These are phyloP conservation scores for Arachnopeziza araneosa DNA, from an alignment of 2,329 filamentous ascomycete species.

Conservation along the genomic window DNA sequence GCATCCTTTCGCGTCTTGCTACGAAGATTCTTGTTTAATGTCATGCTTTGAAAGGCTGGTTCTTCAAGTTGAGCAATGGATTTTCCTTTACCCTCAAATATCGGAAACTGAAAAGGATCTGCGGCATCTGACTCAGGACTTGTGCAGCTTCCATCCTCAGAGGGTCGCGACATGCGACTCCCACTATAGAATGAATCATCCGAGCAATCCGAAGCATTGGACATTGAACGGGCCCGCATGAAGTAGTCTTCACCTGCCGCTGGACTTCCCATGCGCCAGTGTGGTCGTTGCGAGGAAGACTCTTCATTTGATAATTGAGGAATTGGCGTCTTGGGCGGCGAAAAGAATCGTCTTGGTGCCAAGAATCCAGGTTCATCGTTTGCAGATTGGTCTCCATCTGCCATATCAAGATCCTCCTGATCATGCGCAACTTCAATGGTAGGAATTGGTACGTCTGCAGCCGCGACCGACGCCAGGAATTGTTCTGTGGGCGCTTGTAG, in stretches of 20 bases:
- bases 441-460: conserved; percentile 58
- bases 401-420: conserved; percentile 23
- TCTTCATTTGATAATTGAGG: conserved; percentile 28
- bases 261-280: conserved; percentile 26
- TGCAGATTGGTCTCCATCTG: conserved; percentile 15
- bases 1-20: conserved; percentile 36
- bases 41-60: not conserved
- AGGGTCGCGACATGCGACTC: conserved; percentile 50
- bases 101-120: conserved; percentile 31
- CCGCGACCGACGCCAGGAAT: conserved; percentile 62
- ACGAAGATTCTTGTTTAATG: conserved; percentile 23
- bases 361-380: conserved; percentile 18
- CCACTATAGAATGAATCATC: conserved; percentile 51
- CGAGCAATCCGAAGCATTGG: conserved; percentile 46
- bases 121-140: conserved; percentile 43
- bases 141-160: conserved; percentile 50
- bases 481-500: conserved; percentile 54
- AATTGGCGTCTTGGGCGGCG: conserved; percentile 55
- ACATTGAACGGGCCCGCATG: conserved; percentile 24
- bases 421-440: conserved; percentile 54
- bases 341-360: conserved; percentile 26
- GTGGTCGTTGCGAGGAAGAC: conserved; percentile 16
- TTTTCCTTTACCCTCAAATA: conserved; percentile 23
- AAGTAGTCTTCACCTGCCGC: conserved; percentile 20
- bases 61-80: conserved; percentile 2